Base-by-base conservation (phyloP, 192 early-diverging fungal genomes). In the Podila minutissima region DNA sequence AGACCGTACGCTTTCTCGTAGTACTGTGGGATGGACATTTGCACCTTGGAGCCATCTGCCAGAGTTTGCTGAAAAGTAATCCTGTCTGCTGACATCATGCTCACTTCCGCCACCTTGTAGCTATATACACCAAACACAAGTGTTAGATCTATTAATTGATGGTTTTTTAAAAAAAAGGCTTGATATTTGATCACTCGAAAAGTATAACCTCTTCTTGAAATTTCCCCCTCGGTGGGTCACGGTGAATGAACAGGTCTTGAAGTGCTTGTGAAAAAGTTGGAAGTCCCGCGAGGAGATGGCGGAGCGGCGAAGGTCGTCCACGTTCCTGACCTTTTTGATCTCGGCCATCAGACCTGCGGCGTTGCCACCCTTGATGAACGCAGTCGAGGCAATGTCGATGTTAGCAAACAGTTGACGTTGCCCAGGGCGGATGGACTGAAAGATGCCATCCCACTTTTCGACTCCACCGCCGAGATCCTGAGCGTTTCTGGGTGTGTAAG, bases 371-470 rank as follows among this genome's bases (percentile, higher is more conserved):
- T 82, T 74, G 64, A 88, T 83, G 63, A 91, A 88, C 26, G 85
- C 86, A 26, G 88, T 87, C 49, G 87, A 83, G 0, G 86, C 85
- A 0, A 86, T 74, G 77, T 92, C 89, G 46, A 88, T 78, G 70
- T 91, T 91, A 3, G 88, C 84, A 48, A 76, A 87, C 2, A 91
- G 82, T 8, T 78, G 71, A 20, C 90, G 91, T 58, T 87, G 64
- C 3, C 92, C 88, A 0, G 95, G 93, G 0, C 91, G 87, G 32
- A 96, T 81, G 61, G 90, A 92, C 66, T 95, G 93, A 67, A 93
- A 94, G 67, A 94, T 91, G 9, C 96, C 96, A 60, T 90, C 88
- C 95, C 95, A 96, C 19, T 94, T 85, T 74, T 95, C 93, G 29
- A 94, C 84, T 24, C 95, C 94, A n/a, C 94, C 92, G 5, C 84